Evolutionary conservation across 1,284 basidiomycete genomes (phyloP).

Genomic region (Apiotrichum porosum): DNA sequence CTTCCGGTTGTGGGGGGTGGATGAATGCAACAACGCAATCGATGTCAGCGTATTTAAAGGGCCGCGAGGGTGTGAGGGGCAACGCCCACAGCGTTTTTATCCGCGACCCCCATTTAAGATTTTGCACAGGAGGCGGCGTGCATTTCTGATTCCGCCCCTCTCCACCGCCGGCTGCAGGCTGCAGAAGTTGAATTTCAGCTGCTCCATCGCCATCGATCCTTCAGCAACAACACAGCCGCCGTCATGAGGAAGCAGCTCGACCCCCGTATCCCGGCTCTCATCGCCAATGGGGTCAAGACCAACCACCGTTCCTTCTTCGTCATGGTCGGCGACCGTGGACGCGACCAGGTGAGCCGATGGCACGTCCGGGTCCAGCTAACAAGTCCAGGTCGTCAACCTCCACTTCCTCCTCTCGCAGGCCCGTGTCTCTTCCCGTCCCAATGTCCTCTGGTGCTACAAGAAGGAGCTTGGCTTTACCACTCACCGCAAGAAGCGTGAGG

Average conservation of each 20-base stretch:
- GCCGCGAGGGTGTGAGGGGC: no score
- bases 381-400: constrained; percentile 77
- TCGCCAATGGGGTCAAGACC: constrained; percentile 86
- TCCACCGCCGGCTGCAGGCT: no score
- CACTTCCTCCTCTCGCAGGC: constrained; percentile 93
- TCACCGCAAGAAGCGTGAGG: constrained; percentile 94
- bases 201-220: no score
- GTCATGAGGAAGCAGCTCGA: constrained; percentile 61
- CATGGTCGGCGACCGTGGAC: constrained; percentile 88
- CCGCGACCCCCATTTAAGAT: no score
- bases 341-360: constrained; percentile 72
- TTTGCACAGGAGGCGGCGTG: no score
- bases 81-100: no score
- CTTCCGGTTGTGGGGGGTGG: background rate
- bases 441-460: constrained; percentile 95
- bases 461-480: constrained; percentile 94
- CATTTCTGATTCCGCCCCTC: no score
- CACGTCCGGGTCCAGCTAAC: background rate
- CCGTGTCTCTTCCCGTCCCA: constrained; percentile 78
- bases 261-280: constrained; percentile 84
- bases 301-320: constrained; percentile 96
- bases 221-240: constrained; percentile 3
- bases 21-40: background rate
- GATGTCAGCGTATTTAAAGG: no score
- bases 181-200: no score